Base-by-base conservation (phyloP, 306 rosid species). In the Albizia julibrissin region DNA sequence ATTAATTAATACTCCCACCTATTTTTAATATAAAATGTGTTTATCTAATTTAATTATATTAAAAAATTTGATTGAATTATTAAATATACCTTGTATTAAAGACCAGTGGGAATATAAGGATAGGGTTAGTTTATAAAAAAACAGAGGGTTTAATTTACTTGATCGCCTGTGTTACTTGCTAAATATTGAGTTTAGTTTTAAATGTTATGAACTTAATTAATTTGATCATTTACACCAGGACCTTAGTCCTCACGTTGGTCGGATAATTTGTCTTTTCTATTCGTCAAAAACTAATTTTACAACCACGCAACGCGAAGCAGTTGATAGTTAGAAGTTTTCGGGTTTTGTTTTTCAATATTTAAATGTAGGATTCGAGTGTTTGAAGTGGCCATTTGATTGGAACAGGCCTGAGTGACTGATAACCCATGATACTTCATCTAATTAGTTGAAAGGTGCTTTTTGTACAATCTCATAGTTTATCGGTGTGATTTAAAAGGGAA, bases 11-110 rank as follows among this genome's bases (percentile, higher is more conserved):
- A 37, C 8, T 34, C 6, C 1, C 3, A 0, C 7, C 7, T 0
- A 1, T 37, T 6, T 0, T 5, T 5, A 37, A 37, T 37, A 37
- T 37, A 6, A 5, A 1, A 0, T 0, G 0, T 5, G 0, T 34
- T 5, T 5, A 34, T 34, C 8, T 5, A 37, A 37, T 37, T 37
- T 1, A 0, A 37, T 37, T 6, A 37, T 6, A 37, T 37, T 0
- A 0, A 37, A 6, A 5, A 37, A 37, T 0, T 37, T 37, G 40
- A 37, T 37, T 37, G 6, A 34, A 6, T 6, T 37, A 37, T 34
- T 5, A 37, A 37, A 6, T 37, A 37, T 37, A 1, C 1, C 8
- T 37, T 37, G 0, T 34, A 5, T 33, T 33, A 33, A 33, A 3
- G 3, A 33, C 34, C 5, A 3, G 3, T 2, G 5, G 0, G 34